Conservation (phyloP, 2,329 filamentous ascomycete species). For the Grosmannia clavigera region DNA sequence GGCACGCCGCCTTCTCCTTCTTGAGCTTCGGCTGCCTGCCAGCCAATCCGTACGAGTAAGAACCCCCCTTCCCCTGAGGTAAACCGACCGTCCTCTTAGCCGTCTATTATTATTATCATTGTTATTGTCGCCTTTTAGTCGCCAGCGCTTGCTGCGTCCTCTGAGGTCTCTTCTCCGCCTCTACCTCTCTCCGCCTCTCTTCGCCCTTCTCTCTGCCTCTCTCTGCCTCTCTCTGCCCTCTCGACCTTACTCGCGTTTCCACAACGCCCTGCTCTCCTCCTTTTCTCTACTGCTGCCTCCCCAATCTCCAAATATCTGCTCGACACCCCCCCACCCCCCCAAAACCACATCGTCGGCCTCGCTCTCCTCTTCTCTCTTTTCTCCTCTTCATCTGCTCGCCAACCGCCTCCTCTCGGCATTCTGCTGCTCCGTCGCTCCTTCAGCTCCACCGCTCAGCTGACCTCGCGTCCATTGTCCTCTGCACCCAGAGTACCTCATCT, state of each 20-base stretch:
- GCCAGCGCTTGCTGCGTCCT: conserved; percentile 8
- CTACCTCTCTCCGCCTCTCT: background rate
- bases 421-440: background rate
- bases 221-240: background rate
- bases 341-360: background rate
- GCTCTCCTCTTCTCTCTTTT: background rate
- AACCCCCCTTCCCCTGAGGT: background rate
- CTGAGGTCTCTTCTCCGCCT: background rate
- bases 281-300: background rate
- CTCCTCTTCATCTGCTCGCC: background rate
- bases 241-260: background rate
- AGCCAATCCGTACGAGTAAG: background rate
- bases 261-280: background rate
- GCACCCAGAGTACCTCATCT: too few relatives aligned
- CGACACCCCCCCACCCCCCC: background rate
- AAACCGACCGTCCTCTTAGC: background rate
- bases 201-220: background rate
- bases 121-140: background rate
- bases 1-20: conserved; percentile 5
- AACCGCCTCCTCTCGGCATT: background rate
- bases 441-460: background rate
- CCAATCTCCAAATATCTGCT: background rate
- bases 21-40: background rate
- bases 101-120: background rate
- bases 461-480: too few relatives aligned